These are phyloP conservation scores for Leccinum obscurum DNA, from an alignment of 768 basidiomycete species.

Conservation along the genomic window DNA sequence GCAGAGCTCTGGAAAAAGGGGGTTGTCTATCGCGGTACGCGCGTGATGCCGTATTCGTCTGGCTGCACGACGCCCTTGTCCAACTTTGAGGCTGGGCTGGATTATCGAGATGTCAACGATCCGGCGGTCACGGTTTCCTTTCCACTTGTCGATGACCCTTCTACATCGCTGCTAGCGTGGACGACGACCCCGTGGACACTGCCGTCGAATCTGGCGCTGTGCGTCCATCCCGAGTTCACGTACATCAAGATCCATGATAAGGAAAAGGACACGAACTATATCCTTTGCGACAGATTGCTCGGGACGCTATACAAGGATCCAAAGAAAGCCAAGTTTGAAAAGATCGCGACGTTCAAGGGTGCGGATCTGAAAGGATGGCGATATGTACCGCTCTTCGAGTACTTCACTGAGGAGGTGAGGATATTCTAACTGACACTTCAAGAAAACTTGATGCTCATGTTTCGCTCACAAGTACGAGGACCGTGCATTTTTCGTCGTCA, in stretches of 20 bases:
- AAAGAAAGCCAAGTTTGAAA: slow-evolving; percentile 96
- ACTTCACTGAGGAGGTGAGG: slow-evolving; percentile 89
- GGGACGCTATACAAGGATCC: slow-evolving; percentile 92
- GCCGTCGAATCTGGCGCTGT: slow-evolving; percentile 92
- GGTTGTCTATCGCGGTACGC: slow-evolving; percentile 89
- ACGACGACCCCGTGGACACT: slow-evolving; percentile 99
- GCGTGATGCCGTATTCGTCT: slow-evolving; percentile 98
- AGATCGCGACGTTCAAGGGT: slow-evolving; percentile 84
- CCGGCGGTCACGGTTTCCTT: slow-evolving; percentile 95
- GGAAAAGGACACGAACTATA: slow-evolving; percentile 83
- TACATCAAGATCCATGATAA: slow-evolving; percentile 97
- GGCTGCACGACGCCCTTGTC: slow-evolving; percentile 95
- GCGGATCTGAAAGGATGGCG: slow-evolving; percentile 95
- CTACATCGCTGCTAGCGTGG: slow-evolving; percentile 91
- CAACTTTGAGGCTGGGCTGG: slow-evolving; percentile 94
- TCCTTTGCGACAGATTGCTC: slow-evolving; percentile 86
- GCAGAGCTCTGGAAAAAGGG: slow-evolving; percentile 87
- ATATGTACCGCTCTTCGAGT: slow-evolving; percentile 93
- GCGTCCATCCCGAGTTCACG: slow-evolving; percentile 93
- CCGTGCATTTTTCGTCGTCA: slow-evolving; percentile 84
- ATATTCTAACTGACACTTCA: background rate
- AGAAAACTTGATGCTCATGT: background rate
- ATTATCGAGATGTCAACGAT: slow-evolving; percentile 92
- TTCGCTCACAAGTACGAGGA: slow-evolving; percentile 70
- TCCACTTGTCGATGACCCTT: slow-evolving; percentile 90